A percentile compares a stretch with the other conserved stretches of the same genome.
Evolutionary conservation across 2,329 filamentous ascomycete genomes (phyloP).

Genomic region (Fusarium transvaalense): DNA sequence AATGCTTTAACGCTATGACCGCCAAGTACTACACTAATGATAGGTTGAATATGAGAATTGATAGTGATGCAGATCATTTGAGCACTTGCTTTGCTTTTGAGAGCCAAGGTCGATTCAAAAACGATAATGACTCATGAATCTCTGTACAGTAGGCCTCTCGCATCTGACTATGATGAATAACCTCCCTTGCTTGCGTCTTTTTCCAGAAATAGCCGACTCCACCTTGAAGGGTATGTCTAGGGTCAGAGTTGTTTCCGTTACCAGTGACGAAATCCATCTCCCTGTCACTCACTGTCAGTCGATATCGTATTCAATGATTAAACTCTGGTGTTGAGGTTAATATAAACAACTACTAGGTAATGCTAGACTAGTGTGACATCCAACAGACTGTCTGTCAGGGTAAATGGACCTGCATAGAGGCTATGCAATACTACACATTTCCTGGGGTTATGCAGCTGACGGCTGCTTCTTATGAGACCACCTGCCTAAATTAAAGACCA

Average conservation of each 20-base stretch:
- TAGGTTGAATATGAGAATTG: background rate
- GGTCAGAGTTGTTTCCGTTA: slow-evolving; percentile 4
- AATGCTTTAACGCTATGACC: slow-evolving; percentile 19
- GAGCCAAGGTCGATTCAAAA: background rate
- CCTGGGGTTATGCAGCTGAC: background rate
- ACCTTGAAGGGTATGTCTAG: background rate
- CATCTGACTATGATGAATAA: background rate
- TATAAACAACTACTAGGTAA: background rate
- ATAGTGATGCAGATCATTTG: slow-evolving; percentile 3
- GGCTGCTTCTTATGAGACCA: background rate
- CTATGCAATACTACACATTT: slow-evolving; percentile 1
- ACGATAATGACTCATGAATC: background rate
- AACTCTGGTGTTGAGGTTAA: background rate
- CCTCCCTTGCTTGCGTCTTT: background rate
- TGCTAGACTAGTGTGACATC: background rate
- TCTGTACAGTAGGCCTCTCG: background rate
- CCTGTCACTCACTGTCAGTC: background rate
- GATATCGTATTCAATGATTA: background rate
- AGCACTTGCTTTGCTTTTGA: background rate
- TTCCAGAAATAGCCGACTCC: slow-evolving; percentile 22
- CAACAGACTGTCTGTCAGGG: background rate
- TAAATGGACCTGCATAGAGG: background rate
- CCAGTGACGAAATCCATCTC: slow-evolving; percentile 9
- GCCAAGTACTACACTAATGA: background rate
- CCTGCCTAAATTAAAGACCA: slow-evolving; percentile 4